These are phyloP conservation scores for Ustilago xerochloae DNA, from an alignment of 1,284 basidiomycete species.

Conservation along the genomic window DNA sequence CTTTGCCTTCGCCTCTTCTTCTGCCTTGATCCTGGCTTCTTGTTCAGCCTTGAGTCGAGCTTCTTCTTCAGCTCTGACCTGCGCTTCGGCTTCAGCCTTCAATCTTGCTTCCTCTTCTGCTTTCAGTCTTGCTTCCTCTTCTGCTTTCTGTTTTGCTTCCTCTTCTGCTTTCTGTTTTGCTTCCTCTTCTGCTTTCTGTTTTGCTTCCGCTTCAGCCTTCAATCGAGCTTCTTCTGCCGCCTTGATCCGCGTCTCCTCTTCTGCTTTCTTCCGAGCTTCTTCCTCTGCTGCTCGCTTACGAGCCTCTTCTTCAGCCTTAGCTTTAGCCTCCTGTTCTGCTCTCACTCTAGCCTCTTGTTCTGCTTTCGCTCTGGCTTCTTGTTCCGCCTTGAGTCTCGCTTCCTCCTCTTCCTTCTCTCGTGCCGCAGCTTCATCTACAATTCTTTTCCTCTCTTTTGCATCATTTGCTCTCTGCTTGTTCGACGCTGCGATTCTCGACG, in stretches of 20 bases:
- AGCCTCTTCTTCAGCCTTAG: constrained; percentile 9
- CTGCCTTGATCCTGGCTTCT: constrained; percentile 3
- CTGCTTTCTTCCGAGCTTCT: constrained; percentile 2
- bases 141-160: constrained; percentile 3
- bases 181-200: not conserved
- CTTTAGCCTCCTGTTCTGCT: not conserved
- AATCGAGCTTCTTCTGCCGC: not conserved
- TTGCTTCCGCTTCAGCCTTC: constrained; percentile 9
- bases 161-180: not conserved
- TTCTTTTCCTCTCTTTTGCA: constrained; percentile 8
- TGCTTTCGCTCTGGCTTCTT: constrained; percentile 3
- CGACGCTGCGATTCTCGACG: not conserved
- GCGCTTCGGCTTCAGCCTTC: constrained; percentile 9
- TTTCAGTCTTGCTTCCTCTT: constrained; percentile 3
- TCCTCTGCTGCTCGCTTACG: not conserved
- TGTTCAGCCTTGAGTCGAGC: not conserved
- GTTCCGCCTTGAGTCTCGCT: not conserved
- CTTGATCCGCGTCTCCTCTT: constrained; percentile 2
- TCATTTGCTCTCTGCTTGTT: constrained; percentile 7
- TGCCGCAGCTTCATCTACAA: constrained; percentile 6
- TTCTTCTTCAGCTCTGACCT: not conserved
- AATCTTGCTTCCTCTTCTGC: not conserved
- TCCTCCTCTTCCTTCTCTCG: constrained; percentile 2
- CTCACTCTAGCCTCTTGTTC: constrained; percentile 3
- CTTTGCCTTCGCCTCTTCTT: constrained; percentile 4